Conservation (phyloP, 2,329 filamentous ascomycete species). For the Aspergillus novoparasiticus region DNA sequence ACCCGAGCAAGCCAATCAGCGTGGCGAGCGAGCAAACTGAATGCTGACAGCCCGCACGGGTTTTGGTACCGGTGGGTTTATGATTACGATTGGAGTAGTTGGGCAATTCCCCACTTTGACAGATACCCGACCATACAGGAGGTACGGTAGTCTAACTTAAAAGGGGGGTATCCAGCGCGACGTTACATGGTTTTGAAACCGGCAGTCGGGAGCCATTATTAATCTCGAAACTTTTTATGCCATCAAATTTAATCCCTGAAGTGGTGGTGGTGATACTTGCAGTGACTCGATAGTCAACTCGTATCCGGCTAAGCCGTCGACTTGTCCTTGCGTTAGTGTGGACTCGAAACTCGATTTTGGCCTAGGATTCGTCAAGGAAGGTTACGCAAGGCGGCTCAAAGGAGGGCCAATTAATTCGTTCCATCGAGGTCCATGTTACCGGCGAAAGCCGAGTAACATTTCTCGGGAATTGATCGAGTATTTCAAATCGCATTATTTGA, state of each 20-base stretch:
- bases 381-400: constrained; percentile 18
- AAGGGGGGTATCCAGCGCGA: not conserved
- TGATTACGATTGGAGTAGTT: not conserved
- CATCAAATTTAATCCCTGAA: not conserved
- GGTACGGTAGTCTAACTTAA: not conserved
- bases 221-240: not conserved
- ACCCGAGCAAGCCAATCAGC: constrained; percentile 3
- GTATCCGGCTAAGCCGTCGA: constrained; percentile 12
- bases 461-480: not conserved
- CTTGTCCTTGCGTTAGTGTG: constrained; percentile 7
- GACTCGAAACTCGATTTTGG: not conserved
- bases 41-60: constrained; percentile 17
- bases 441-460: constrained; percentile 16
- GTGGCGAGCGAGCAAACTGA: constrained; percentile 9
- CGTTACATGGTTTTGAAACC: not conserved
- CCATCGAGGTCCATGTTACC: not conserved
- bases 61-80: not conserved
- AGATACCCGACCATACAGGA: not conserved
- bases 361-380: constrained; percentile 11
- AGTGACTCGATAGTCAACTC: constrained; percentile 11
- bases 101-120: not conserved
- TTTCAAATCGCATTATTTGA: not conserved
- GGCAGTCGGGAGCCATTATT: not conserved
- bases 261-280: not conserved
- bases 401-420: constrained; percentile 6